phyloP scores from a whole-genome alignment of 164 flowering plant species.

The Tetrastigma voinierianum region DNA sequence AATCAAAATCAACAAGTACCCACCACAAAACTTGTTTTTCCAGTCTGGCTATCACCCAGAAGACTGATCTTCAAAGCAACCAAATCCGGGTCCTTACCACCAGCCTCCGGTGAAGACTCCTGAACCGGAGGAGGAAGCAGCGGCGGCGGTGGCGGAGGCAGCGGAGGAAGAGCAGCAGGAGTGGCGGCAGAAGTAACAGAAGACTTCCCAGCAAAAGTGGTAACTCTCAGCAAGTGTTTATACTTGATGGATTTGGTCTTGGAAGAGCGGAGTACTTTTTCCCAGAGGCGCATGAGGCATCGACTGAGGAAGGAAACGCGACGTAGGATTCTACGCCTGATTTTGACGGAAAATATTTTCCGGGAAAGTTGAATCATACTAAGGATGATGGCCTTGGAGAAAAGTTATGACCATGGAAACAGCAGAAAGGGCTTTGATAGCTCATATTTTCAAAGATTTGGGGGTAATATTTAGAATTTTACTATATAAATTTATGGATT shows the following conservation, averaged over 20 bases:
- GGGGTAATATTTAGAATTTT: slow-evolving; percentile 11
- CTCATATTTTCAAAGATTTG: not conserved
- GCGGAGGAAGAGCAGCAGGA: too few relatives aligned
- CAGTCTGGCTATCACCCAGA: slow-evolving; percentile 43
- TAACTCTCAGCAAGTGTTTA: slow-evolving; percentile 5
- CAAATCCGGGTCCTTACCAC: slow-evolving; percentile 26
- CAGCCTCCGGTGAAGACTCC: too few relatives aligned
- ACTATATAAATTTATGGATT: slow-evolving; percentile 5
- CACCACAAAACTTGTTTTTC: slow-evolving; percentile 51
- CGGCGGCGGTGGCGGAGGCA: too few relatives aligned
- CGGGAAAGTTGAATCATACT: slow-evolving; percentile 10
- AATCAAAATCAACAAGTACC: not conserved
- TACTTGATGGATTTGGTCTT: slow-evolving; percentile 21
- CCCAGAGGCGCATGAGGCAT: slow-evolving; percentile 18
- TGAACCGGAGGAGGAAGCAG: too few relatives aligned
- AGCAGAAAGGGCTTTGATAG: not conserved
- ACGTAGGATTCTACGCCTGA: slow-evolving; percentile 11
- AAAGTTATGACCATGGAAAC: slow-evolving; percentile 15
- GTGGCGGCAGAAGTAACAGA: too few relatives aligned
- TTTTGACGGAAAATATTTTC: slow-evolving; percentile 10
- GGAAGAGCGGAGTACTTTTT: slow-evolving; percentile 15
- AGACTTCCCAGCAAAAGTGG: too few relatives aligned
- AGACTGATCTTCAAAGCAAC: slow-evolving; percentile 45
- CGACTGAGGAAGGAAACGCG: slow-evolving; percentile 20
- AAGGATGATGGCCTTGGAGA: slow-evolving; percentile 19